Evolutionary conservation across 2,329 filamentous ascomycete species (phyloP).

Genomic region (Aspergillus luchuensis): DNA sequence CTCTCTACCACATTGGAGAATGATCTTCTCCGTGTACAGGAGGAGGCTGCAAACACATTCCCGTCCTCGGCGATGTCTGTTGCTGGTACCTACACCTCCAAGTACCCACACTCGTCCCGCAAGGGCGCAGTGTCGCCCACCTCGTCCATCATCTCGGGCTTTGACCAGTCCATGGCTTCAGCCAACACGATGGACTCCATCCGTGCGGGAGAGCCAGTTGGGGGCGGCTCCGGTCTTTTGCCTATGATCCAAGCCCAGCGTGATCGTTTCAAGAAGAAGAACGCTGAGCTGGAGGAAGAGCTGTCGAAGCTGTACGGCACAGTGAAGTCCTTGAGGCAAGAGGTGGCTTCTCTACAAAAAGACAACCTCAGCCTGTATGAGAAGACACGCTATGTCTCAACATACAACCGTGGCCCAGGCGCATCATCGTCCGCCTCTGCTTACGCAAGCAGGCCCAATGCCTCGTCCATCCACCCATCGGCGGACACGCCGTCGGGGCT

Average conservation of each 20-base stretch:
- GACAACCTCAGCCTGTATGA: conserved; percentile 97
- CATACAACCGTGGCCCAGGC: conserved; percentile 75
- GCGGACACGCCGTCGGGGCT: conserved; percentile 64
- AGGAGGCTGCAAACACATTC: conserved; percentile 79
- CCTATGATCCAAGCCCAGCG: conserved; percentile 98
- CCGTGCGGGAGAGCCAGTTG: conserved; percentile 67
- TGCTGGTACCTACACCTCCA: conserved; percentile 83
- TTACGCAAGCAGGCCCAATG: conserved; percentile 69
- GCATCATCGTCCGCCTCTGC: conserved; percentile 64
- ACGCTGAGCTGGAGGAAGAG: conserved; percentile 85
- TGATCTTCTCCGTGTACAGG: conserved; percentile 83
- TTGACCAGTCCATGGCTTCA: conserved; percentile 66
- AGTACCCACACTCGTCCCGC: conserved; percentile 72
- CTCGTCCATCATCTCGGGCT: conserved; percentile 97
- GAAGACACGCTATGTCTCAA: conserved; percentile 94
- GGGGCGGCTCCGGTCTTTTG: conserved; percentile 81
- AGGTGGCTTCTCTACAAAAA: conserved; percentile 88
- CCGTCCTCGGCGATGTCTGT: conserved; percentile 85
- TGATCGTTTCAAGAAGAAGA: conserved; percentile 97
- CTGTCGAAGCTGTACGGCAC: conserved; percentile 79
- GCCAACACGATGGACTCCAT: conserved; percentile 59
- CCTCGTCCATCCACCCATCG: conserved; percentile 66
- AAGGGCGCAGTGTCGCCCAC: conserved; percentile 80
- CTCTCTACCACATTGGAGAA: conserved; percentile 89
- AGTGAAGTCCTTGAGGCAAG: conserved; percentile 83